phyloP scores from a whole-genome alignment of 345 rosid genomes.

The Jatropha curcas region DNA sequence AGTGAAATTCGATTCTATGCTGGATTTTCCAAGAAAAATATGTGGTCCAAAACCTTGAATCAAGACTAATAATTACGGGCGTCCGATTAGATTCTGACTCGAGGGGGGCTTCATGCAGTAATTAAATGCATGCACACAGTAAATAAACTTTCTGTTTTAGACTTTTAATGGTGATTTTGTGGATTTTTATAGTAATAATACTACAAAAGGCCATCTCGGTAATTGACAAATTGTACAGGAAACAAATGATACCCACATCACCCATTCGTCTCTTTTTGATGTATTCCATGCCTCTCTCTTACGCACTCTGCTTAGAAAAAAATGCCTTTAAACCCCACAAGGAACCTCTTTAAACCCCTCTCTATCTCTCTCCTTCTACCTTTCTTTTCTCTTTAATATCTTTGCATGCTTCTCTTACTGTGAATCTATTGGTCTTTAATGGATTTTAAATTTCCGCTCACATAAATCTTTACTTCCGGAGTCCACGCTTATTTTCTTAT shows the following conservation, averaged over 20 bases:
- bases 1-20: background rate
- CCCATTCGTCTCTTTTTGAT: background rate
- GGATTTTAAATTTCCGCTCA: background rate
- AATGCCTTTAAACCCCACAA: conserved; percentile 31
- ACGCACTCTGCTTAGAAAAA: conserved; percentile 24
- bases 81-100: background rate
- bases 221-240: conserved; percentile 27
- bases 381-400: background rate
- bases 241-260: background rate
- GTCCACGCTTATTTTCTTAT: background rate
- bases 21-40: background rate
- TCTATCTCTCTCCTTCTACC: no score
- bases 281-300: conserved; percentile 42
- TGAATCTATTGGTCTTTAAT: background rate
- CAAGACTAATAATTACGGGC: background rate
- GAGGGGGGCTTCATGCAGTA: conserved; percentile 3
- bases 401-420: background rate
- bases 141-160: conserved; percentile 1
- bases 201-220: conserved; percentile 9
- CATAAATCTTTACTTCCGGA: background rate
- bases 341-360: background rate
- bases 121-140: conserved; percentile 10
- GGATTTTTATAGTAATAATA: background rate
- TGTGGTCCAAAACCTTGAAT: background rate
- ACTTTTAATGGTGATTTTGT: conserved; percentile 1